Evolutionary conservation across 306 rosid genomes (phyloP), one percentile per base, ranked within the genome.

Genomic region (Fragaria iinumae): DNA sequence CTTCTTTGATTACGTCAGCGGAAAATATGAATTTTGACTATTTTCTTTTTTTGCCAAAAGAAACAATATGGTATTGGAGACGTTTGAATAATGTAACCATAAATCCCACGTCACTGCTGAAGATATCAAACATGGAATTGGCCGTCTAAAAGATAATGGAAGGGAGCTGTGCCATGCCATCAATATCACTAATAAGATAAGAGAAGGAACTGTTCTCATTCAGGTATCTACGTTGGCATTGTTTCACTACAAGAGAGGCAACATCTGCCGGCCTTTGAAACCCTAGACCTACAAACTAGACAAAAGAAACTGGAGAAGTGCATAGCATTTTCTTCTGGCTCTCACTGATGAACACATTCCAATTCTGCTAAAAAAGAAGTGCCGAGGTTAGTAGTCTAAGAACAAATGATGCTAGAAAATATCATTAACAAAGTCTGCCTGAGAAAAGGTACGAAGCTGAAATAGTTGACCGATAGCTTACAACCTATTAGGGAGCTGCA

Each of bases 401-500:
- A 74, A 34, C 59, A 73, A 62, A 65, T 50, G 21, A 73, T 73
- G 48, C 43, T 39, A 49, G 62, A 6, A 39, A 21, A 27, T 16
- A 56, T 36, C 47, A 48, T 39, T 47, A 55, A 66, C 49, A 72
- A 72, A 39, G 50, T 36, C 73, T 63, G 43, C 23, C 44, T 29
- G 63, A 39, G 38, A 38, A 73, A 20, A 32, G 17, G 75, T 29
- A 8, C 4, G 43, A 36, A 20, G 4, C 41, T 3, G 41, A 29
- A 17, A 2, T 41, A 14, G 63, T 57, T 53, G 50, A 81, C 62
- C n/a, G 27, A 56, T 59, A 71, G 9, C 69, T 60, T 81, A 60
- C 41, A 73, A 69, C 81, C 78, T 66, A 80, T 55, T 80, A 36
- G 36, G 78, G 74, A 32, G 75, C 47, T 66, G 84, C 70, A 70